A percentile compares a stretch with the other conserved stretches of the same genome.
phyloP scores from a whole-genome alignment of 768 basidiomycete species.

The Lactarius pseudohatsudake region DNA sequence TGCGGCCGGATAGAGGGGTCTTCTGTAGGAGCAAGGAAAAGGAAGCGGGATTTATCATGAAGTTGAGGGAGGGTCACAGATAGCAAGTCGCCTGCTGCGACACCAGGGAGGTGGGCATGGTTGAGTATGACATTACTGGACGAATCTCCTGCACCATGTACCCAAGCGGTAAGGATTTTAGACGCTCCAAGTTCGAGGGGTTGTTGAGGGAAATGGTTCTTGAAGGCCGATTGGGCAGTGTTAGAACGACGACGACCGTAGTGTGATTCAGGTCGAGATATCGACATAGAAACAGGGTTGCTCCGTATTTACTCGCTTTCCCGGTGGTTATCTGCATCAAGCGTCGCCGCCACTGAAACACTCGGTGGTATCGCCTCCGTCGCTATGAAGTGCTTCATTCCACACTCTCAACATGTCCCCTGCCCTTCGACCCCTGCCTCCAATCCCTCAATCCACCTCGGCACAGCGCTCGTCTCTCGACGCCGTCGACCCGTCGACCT shows the following conservation, averaged over 20 bases:
- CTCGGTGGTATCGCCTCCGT: neutral
- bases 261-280: conserved; percentile 65
- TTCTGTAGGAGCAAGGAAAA: conserved; percentile 68
- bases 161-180: conserved; percentile 68
- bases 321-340: neutral
- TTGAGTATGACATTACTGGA: conserved; percentile 64
- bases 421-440: neutral
- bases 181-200: conserved; percentile 63
- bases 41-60: conserved; percentile 45
- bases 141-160: conserved; percentile 66
- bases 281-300: conserved; percentile 44
- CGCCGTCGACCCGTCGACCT: conserved; percentile 4
- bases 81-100: conserved; percentile 72
- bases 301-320: neutral
- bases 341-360: neutral
- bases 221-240: conserved; percentile 66
- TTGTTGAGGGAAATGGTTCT: conserved; percentile 40
- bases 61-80: conserved; percentile 48
- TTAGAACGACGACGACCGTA: conserved; percentile 68
- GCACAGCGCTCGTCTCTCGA: conserved; percentile 10
- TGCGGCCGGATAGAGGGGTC: conserved; percentile 60
- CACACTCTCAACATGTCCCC: conserved; percentile 11
- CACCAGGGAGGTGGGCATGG: conserved; percentile 74
- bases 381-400: neutral
- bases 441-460: neutral